Evolutionary conservation across 139 green algal species (phyloP).

Genomic region (Picochlorum sp.): DNA sequence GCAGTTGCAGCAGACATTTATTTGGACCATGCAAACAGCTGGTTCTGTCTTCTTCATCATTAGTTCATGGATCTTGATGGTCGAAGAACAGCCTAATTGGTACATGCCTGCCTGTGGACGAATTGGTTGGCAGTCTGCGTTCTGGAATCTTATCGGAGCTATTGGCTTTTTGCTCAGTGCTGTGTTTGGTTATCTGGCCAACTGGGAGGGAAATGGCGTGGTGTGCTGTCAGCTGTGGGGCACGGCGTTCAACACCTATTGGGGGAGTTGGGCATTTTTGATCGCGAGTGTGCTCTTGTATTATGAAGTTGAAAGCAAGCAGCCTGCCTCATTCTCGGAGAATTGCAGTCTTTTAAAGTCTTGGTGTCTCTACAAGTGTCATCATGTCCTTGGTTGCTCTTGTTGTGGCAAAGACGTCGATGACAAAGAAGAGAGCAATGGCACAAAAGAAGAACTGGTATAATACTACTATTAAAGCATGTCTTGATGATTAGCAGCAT

Average conservation of each 20-base stretch:
- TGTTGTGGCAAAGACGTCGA: no score
- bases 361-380: not conserved
- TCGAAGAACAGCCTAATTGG: slow-evolving; percentile 9
- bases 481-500: no score
- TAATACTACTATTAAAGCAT: no score
- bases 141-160: slow-evolving; percentile 2
- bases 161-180: slow-evolving; percentile 9
- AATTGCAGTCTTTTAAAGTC: not conserved
- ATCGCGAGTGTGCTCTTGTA: slow-evolving; percentile 4
- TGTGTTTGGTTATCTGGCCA: slow-evolving; percentile 4
- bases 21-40: slow-evolving; percentile 10
- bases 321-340: slow-evolving; percentile 1
- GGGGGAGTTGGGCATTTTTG: slow-evolving; percentile 9
- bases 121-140: slow-evolving; percentile 13
- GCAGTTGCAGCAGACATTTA: slow-evolving; percentile 8
- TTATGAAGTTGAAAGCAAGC: slow-evolving; percentile 4
- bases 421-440: no score
- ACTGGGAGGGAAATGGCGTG: not conserved
- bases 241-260: slow-evolving; percentile 12
- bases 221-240: slow-evolving; percentile 12
- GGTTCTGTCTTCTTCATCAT: not conserved
- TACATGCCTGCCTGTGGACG: slow-evolving; percentile 7
- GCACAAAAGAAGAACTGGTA: no score
- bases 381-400: no score
- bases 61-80: slow-evolving; percentile 12